Evolutionary conservation across 108 stramenopile species (phyloP), one percentile per base, ranked within the genome.

Genomic region (Cyclotella cryptica): DNA sequence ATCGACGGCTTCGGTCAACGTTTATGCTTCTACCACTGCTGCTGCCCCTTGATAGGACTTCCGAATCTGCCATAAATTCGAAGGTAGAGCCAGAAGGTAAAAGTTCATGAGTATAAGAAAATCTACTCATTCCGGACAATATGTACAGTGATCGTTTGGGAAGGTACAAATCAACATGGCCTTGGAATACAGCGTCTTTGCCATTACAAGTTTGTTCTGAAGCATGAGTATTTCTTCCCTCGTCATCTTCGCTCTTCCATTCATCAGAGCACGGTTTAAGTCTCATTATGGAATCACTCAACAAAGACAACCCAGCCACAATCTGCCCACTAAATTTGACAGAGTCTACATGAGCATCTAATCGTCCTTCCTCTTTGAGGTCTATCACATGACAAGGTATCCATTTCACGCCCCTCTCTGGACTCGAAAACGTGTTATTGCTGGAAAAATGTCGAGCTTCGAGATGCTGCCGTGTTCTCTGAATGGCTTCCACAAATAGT

Each of bases 321-420:
- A 95, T 54, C 41, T 86, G 80, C 35, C 97, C 97, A 40, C 93
- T 94, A 63, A 96, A 97, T 67, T 92, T 90, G 41, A 96, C 83
- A 28, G 92, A 93, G 71, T 97, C 97, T 3, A 97, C 94, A 78
- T 97, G 97, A 41, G 94, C 84, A 27, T 84, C 85, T 19, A 97
- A 76, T 58, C 87, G 77, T 29, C 96, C 96, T 52, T 93, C 85
- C 10, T 67, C 75, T 1, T 81, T 78, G 44, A 94, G 80, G 72
- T 97, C 92, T 66, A 97, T 97, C 12, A 84, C 88, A 84, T 97
- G 96, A 67, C 92, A 92, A 17, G 92, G 91, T 13, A 95, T 87
- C 90, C 90, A 95, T 59, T 22, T 41, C 5, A 87, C 43, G 19
- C 18, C 72, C 35, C 53, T 69, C 47, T 26, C 45, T 7, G 7